Evolutionary conservation across 2,329 filamentous ascomycete genomes (phyloP), one percentile per base, ranked within the genome.

Genomic region (Aspergillus sp.): DNA sequence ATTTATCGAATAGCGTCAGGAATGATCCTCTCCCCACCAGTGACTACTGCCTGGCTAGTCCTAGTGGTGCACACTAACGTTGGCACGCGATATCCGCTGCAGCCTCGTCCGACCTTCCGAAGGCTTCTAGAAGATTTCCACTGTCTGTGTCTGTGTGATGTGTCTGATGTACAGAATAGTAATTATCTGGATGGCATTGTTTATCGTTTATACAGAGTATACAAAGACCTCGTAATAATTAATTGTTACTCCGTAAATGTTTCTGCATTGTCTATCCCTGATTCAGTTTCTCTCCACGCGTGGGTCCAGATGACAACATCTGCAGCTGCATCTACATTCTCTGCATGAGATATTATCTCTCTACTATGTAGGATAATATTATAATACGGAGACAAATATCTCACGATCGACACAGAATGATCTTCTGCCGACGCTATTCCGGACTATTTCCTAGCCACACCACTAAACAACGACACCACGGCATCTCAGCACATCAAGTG

Each of bases 161-260:
- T 37, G 27, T 28, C 28, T 34, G 36, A 44, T 47, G 37, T 31
- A 45, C 38, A 33, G 43, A 46, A 37, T 35, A 49, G 42, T 46
- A 39, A 39, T 33, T 33, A 40, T 36, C 35, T 32, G 39, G 37
- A 43, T 39, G 19, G 19, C 19, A 19, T 19, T 19, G 19, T 19
- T 19, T 2, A 2, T 2, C 19, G 19, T 19, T 2, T 19, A 19
- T 19, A 19, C 19, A 19, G 19, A 19, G 19, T 19, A 19, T 19
- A 19, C 19, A 19, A 19, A 19, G 19, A 19, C 19, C 19, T 19
- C 19, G 4, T 19, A 19, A 19, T 19, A 19, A 19, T 19, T 19
- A 19, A 19, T 19, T 19, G 19, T 19, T 19, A 19, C 19, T 19
- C 19, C 19, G 19, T 19, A 2, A 19, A 19, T 19, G 19, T 19